These are phyloP conservation scores for Pseudopyricularia javanii DNA, from an alignment of 2,329 filamentous ascomycete species.

Conservation along the genomic window DNA sequence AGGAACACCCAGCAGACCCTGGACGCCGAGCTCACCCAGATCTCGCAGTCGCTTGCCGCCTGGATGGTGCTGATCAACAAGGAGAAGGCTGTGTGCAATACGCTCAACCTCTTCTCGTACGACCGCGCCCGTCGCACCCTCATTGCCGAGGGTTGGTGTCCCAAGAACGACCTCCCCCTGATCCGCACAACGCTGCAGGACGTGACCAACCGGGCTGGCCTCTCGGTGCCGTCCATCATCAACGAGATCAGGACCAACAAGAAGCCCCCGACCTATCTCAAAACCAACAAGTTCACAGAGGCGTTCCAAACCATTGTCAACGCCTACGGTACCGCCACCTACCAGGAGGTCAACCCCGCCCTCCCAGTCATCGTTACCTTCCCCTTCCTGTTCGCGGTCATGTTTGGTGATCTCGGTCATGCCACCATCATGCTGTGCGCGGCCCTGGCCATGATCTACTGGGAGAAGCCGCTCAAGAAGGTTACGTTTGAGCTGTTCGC, in stretches of 20 bases:
- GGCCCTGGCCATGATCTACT: conserved; percentile 89
- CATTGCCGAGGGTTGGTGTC: conserved; percentile 96
- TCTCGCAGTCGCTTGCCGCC: conserved; percentile 79
- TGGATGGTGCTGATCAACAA: conserved; percentile 99
- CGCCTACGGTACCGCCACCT: conserved; percentile 94
- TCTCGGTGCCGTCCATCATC: conserved; percentile 97
- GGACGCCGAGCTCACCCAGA: conserved; percentile 84
- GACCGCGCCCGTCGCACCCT: conserved; percentile 90
- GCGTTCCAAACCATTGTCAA: conserved; percentile 99
- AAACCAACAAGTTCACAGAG: conserved; percentile 97
- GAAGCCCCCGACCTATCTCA: conserved; percentile 92
- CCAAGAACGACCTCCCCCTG: conserved; percentile 75
- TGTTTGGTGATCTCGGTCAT: conserved; percentile 98
- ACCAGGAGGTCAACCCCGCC: conserved; percentile 92
- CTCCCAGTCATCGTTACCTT: conserved; percentile 94
- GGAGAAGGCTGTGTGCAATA: conserved; percentile 95
- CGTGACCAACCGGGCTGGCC: conserved; percentile 87
- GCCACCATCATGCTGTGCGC: conserved; percentile 78
- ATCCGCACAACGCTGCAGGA: conserved; percentile 93
- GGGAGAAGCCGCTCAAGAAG: conserved; percentile 87
- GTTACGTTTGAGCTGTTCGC: conserved; percentile 85
- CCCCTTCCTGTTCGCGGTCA: conserved; percentile 98
- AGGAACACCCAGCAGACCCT: conserved; percentile 91
- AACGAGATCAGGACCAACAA: conserved; percentile 97
- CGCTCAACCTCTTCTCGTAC: conserved; percentile 92